Base-by-base conservation (phyloP, 148 eudicot species). In the Cornus controversa region DNA sequence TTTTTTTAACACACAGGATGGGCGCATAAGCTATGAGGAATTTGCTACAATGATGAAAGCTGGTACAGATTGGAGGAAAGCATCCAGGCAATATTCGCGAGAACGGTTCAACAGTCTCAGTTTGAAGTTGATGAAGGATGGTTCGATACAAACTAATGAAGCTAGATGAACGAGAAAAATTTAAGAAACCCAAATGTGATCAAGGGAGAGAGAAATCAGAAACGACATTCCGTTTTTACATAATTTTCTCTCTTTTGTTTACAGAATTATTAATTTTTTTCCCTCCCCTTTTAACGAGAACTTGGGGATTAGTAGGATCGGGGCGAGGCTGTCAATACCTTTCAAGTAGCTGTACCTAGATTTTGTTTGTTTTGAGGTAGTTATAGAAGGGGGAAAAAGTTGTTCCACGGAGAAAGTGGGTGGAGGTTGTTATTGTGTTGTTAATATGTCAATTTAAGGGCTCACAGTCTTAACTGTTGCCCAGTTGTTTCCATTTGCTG, bases 61-160 rank as follows among this genome's bases (percentile, higher is more conserved):
- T 6, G 94, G 97, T 14, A 92, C 97, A 9, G 97, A 90, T 79
- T 92, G 97, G 94, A 89, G 92, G 81, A 92, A 90, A 78, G 97
- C 94, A 26, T 92, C 97, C 14, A 83, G 91, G 83, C 97, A 92
- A 71, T 92, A 92, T 80, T 92, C 97, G 7, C 89, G 97, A 53
- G 94, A 90, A 72, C 85, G 94, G 37, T 90, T 87, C 76, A 92
- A 90, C 84, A 92, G 90, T 74, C 88, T 92, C 50, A 90, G 94
- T 86, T 85, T 89, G 83, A 92, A 90, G 83, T 77, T 90, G 69
- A 89, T 90, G 77, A 84, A 69, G 73, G 92, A 91, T 20, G 94
- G 94, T 54, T 92, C 97, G 7, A 71, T 91, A 31, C 73, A 80
- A 24, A 82, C 80, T 6, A 79, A 77, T 18, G 89, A 90, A 83